phyloP scores from a whole-genome alignment of 2,329 filamentous ascomycete species.

The Corynespora cassiicola region DNA sequence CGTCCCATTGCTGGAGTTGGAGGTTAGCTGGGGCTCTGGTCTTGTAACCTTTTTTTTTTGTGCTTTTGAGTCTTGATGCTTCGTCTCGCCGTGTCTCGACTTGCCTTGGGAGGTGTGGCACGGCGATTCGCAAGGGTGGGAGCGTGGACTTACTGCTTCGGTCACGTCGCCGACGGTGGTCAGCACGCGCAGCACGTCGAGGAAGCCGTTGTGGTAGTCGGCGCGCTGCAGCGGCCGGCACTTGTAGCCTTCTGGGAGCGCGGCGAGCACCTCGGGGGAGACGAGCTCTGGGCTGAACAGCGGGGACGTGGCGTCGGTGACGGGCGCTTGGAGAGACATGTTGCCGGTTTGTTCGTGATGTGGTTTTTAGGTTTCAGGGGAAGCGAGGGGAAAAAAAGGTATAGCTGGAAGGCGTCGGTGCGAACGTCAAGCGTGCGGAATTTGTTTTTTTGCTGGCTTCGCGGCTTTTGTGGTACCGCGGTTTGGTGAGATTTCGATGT shows the following conservation, averaged over 20 bases:
- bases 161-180: constrained; percentile 91
- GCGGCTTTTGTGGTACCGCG: too few relatives aligned
- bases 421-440: too few relatives aligned
- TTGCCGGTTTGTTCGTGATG: background rate
- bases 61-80: too few relatives aligned
- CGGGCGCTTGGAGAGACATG: constrained; percentile 19
- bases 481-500: too few relatives aligned
- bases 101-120: background rate
- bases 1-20: constrained; percentile 63
- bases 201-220: constrained; percentile 83
- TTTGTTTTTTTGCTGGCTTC: too few relatives aligned
- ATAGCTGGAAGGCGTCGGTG: too few relatives aligned
- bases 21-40: background rate
- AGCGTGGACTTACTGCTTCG: constrained; percentile 57
- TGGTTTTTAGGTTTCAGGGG: too few relatives aligned
- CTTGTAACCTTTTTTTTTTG: too few relatives aligned
- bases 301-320: constrained; percentile 49
- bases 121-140: background rate
- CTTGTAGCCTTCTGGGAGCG: constrained; percentile 80
- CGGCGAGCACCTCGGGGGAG: constrained; percentile 73
- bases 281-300: constrained; percentile 83
- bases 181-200: constrained; percentile 88
- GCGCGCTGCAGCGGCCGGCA: constrained; percentile 79
- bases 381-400: background rate
- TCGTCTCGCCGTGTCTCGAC: too few relatives aligned